Base-by-base conservation (phyloP, 2,329 filamentous ascomycete genomes). In the Escovopsis weberi region DNA sequence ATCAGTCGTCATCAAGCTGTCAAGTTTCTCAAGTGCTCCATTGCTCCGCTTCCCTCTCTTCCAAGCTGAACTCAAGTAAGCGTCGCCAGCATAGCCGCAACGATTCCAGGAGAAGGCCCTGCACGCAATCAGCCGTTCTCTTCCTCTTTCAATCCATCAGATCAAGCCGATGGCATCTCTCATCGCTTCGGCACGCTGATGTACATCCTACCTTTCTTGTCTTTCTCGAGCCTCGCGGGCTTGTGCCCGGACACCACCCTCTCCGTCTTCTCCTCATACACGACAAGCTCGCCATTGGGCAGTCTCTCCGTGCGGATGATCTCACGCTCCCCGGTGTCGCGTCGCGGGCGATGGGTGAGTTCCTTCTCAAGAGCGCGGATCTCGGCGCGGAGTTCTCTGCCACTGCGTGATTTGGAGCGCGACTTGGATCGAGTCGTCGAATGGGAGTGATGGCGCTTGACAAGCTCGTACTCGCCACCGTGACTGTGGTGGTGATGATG, bases 201-300 rank as follows among this genome's bases (percentile, higher is more conserved):
- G 70, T 80, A 77, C 78, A 91, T 80, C 83, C 81, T 91, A 93
- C 88, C 87, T 87, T 85, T 91, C 71, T 82, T 82, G 67, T 95
- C 86, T 70, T 83, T 86, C 66, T 86, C 83, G 54, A 94, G 78
- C 53, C 82, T 71, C 48, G 83, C 68, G 42, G 74, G 74, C 58
- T 66, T 72, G 55, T 64, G 64, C 39, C 67, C 65, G 53, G 72
- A 69, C 49, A 72, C 66, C 41, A 75, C 59, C 54, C 63, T 67
- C 60, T 78, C 73, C 49, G 78, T 60, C 53, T 68, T 59, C 51
- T 79, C 71, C 62, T 77, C 70, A 48, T 78, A 80, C 37, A 84
- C 59, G 38, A 84, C 69, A 32, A 85, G 57, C 50, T 78, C 70
- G 38, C 74, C 79, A 42, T 78, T 74, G 26, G 70, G 70, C 40